These are phyloP conservation scores for Beauveria medogensis DNA, from an alignment of 2,329 filamentous ascomycete species.

Conservation along the genomic window DNA sequence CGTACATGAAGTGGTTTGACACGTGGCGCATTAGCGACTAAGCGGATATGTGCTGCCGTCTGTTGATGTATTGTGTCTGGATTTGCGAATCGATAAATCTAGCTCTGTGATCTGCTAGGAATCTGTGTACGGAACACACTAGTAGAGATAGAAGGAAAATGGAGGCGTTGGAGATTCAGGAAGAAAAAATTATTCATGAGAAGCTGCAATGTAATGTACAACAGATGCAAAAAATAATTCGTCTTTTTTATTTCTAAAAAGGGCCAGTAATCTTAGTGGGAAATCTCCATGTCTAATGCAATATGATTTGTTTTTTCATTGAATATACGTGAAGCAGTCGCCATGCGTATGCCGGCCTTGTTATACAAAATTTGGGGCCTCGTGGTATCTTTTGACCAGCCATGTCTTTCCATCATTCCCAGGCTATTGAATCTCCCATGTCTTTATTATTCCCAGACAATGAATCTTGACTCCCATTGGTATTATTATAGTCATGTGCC, in stretches of 20 bases:
- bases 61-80: neutral
- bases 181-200: neutral
- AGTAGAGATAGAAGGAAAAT: neutral
- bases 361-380: neutral
- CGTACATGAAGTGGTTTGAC: slow-evolving; percentile 88
- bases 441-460: neutral
- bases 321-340: neutral
- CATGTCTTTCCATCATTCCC: neutral
- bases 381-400: neutral
- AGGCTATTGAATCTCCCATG: no score
- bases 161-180: neutral
- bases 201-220: slow-evolving; percentile 11
- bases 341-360: neutral
- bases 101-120: neutral
- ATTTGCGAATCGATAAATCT: neutral
- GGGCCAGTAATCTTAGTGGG: neutral
- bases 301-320: neutral
- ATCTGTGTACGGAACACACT: neutral
- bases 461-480: neutral
- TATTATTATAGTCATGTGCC: neutral
- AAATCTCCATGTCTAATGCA: slow-evolving; percentile 1
- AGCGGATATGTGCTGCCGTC: slow-evolving; percentile 5
- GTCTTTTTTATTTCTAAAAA: neutral
- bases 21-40: slow-evolving; percentile 74
- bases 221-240: slow-evolving; percentile 5